A percentile compares a stretch with the other conserved stretches of the same genome.
Evolutionary conservation across 1,284 basidiomycete genomes (phyloP).

Genomic region (Puccinia triticina): DNA sequence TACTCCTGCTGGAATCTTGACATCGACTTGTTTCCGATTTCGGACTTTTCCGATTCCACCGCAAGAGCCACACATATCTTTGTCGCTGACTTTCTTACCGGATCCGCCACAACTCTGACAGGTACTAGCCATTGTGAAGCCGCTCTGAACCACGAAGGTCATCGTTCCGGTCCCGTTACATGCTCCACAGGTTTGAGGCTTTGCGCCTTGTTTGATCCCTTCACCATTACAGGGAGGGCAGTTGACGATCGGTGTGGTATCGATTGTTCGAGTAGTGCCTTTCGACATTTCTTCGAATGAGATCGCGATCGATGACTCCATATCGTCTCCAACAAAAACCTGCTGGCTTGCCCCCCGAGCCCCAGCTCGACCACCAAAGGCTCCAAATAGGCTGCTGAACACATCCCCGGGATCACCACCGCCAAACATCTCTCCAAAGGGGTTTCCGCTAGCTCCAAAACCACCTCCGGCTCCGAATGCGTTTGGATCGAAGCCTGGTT

Average conservation of each 20-base stretch:
- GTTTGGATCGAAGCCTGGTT: slow-evolving; percentile 89
- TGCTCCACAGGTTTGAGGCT: slow-evolving; percentile 75
- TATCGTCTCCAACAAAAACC: slow-evolving; percentile 70
- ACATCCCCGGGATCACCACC: slow-evolving; percentile 70
- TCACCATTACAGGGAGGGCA: slow-evolving; percentile 83
- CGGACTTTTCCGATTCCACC: slow-evolving; percentile 86
- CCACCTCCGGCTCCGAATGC: slow-evolving; percentile 63
- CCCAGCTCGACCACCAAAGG: slow-evolving; percentile 64
- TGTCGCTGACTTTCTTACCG: slow-evolving; percentile 77
- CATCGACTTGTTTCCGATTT: slow-evolving; percentile 74
- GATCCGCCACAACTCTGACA: slow-evolving; percentile 83
- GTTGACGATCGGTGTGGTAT: slow-evolving; percentile 78
- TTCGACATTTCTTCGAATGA: slow-evolving; percentile 92
- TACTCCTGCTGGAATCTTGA: slow-evolving; percentile 79
- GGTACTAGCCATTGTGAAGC: slow-evolving; percentile 96
- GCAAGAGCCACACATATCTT: slow-evolving; percentile 78
- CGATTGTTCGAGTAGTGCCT: slow-evolving; percentile 78
- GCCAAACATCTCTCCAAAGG: slow-evolving; percentile 64
- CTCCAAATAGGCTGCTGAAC: slow-evolving; percentile 66
- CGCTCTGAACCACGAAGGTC: slow-evolving; percentile 87
- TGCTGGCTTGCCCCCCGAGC: slow-evolving; percentile 53
- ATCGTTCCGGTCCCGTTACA: slow-evolving; percentile 86
- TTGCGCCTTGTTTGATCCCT: slow-evolving; percentile 83
- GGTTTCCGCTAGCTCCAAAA: slow-evolving; percentile 65
- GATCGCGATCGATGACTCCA: slow-evolving; percentile 77